Conservation (phyloP, 345 rosid genomes). For the rapeseed (Brassica napus) region DNA sequence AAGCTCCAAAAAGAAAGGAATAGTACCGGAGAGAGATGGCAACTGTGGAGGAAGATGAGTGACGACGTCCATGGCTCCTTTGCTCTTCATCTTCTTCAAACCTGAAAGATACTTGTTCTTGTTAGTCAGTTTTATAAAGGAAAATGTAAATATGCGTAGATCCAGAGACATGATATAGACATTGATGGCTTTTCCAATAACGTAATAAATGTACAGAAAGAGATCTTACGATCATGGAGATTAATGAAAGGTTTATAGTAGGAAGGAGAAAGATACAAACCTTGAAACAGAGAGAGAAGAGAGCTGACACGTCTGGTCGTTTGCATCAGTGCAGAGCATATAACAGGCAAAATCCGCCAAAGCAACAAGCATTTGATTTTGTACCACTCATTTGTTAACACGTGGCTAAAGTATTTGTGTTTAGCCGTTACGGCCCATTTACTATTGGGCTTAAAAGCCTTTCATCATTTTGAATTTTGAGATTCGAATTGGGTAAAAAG, state of each 20-base stretch:
- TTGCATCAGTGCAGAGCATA: slow-evolving; percentile 34
- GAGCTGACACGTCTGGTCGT: slow-evolving; percentile 36
- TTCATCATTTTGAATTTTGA: neutral
- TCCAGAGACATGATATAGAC: slow-evolving; percentile 20
- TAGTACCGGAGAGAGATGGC: slow-evolving; percentile 38
- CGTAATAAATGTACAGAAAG: slow-evolving; percentile 32
- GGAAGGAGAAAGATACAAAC: slow-evolving; percentile 32
- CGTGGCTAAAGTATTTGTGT: slow-evolving; percentile 9
- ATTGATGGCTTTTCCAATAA: slow-evolving; percentile 20
- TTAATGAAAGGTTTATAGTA: slow-evolving; percentile 14
- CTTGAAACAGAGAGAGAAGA: slow-evolving; percentile 33
- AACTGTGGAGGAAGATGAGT: slow-evolving; percentile 24
- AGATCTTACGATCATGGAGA: neutral
- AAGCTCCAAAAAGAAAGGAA: slow-evolving; percentile 33
- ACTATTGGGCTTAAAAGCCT: slow-evolving; percentile 25
- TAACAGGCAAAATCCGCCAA: slow-evolving; percentile 36
- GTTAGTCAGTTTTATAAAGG: slow-evolving; percentile 1
- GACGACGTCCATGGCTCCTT: slow-evolving; percentile 27
- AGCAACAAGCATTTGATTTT: slow-evolving; percentile 23
- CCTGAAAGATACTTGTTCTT: slow-evolving; percentile 19
- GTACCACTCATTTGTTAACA: slow-evolving; percentile 2
- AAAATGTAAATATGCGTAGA: slow-evolving; percentile 9
- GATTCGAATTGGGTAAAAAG: neutral
- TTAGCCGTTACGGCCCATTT: slow-evolving; percentile 7
- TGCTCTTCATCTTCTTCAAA: slow-evolving; percentile 30